These are phyloP conservation scores for Penicillium arizonense DNA, from an alignment of 495 filamentous ascomycete genomes.

Conservation along the genomic window DNA sequence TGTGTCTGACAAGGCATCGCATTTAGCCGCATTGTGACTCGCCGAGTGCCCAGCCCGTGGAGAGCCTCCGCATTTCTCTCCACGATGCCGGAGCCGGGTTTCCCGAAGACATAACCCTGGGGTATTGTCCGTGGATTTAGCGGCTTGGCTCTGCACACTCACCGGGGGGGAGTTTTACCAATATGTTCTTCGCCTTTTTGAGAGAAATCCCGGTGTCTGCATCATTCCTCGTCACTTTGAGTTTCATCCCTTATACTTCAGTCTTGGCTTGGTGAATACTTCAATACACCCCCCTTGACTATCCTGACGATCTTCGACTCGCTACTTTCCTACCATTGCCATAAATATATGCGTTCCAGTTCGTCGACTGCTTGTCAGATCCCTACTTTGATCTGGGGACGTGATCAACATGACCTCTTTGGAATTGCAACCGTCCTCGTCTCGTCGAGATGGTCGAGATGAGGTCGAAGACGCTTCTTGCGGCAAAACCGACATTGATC, in stretches of 20 bases:
- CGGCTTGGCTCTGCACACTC: constrained; percentile 17
- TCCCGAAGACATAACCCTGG: constrained; percentile 2
- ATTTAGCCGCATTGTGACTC: constrained; percentile 5
- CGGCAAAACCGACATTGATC: constrained; percentile 29
- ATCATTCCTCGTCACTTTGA: neutral
- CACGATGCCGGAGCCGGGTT: constrained; percentile 7
- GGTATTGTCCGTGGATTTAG: neutral
- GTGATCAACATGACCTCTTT: constrained; percentile 23
- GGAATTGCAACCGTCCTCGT: constrained; percentile 19
- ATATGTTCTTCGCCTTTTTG: neutral
- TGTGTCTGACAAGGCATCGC: neutral
- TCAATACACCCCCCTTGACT: neutral
- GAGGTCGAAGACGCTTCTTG: constrained; percentile 9
- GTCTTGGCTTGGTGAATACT: neutral
- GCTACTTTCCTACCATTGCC: neutral
- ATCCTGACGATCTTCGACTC: neutral
- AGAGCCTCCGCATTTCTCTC: constrained; percentile 25
- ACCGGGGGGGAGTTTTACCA: constrained; percentile 6
- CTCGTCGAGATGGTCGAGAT: constrained; percentile 13
- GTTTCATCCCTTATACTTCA: no score
- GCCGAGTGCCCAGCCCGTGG: constrained; percentile 11
- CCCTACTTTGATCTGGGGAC: neutral
- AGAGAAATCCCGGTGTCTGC: neutral
- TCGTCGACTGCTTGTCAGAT: neutral
- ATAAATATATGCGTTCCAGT: neutral